Evolutionary conservation across 2,329 filamentous ascomycete genomes (phyloP), one percentile per base, ranked within the genome.

Genomic region (Periconia sp.): DNA sequence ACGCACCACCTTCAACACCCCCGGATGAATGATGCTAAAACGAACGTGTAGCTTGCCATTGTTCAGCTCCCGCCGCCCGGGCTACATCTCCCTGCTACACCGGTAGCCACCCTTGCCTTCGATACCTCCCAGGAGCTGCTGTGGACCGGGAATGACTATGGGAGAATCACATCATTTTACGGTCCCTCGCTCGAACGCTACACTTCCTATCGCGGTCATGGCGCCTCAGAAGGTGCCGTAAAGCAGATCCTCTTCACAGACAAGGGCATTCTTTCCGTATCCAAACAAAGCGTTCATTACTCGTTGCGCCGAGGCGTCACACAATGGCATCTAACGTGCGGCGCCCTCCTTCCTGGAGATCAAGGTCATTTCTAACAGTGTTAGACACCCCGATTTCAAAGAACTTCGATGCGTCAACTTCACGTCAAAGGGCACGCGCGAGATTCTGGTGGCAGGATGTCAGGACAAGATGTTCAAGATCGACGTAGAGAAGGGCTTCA

Each of bases 371-470:
- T 57, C 62, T 69, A 62, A 71, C 55, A 15, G 20, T 33, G 44
- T 27, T 59, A 90, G 87, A 59, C 82, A 86, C 66, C 79, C 85
- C 27, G 88, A 89, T 52, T 96, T 97, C 88, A 85, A 83, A 59
- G 91, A 97, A 68, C 78, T 99, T 59, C 85, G 86, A 63, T 97
- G 94, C 74, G 97, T 97, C 92, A 93, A 89, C 71, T 97, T 96
- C 70, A 95, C 91, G 1, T 92, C 90, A 27, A 92, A 92, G 68
- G 89, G 89, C 9, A 90, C 89, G 23, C 83, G 85, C 14, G 89
- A 96, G 68, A 87, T 99, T 53, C 79, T 99, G 18, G 90, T 93
- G 33, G 94, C 92, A 45, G 94, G 94, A 45, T 85, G 88, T 61
- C 94, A 99, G 74, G 84, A 88, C 51, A 83, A 83, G 47, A 96